Evolutionary conservation across 352 stramenopile species (phyloP).

Genomic region (Thraustotheca clavata): DNA sequence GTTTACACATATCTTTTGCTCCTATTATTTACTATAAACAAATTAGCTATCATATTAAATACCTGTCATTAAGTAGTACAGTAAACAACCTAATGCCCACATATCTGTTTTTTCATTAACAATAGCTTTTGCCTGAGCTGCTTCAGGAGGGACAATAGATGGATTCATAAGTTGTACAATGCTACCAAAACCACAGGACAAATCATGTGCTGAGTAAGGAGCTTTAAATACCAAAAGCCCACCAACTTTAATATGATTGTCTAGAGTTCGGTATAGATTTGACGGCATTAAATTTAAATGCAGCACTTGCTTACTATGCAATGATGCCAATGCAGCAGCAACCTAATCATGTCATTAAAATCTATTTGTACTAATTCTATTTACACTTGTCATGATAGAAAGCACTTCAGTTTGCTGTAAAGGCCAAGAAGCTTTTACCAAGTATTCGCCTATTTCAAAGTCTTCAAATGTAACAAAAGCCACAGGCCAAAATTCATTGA

Average conservation of each 20-base stretch:
- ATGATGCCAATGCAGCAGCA: background rate
- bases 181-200: background rate
- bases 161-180: background rate
- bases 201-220: background rate
- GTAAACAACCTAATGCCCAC: constrained; percentile 17
- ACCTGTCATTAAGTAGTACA: constrained; percentile 10
- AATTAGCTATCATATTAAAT: background rate
- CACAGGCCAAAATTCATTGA: constrained; percentile 20
- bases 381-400: constrained; percentile 9
- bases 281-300: constrained; percentile 7
- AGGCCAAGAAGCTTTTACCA: background rate
- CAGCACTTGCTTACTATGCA: constrained; percentile 4
- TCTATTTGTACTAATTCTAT: background rate
- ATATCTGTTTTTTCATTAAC: constrained; percentile 19
- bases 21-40: background rate
- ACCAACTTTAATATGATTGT: constrained; percentile 3
- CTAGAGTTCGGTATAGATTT: constrained; percentile 5
- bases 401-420: background rate
- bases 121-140: background rate
- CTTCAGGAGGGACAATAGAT: background rate
- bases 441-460: background rate
- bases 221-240: constrained; percentile 14
- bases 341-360: background rate
- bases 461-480: constrained; percentile 9
- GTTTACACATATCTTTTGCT: background rate